These are phyloP conservation scores for Schwanniomyces vanrijiae DNA, from an alignment of 805 yeast genomes.

Conservation along the genomic window DNA sequence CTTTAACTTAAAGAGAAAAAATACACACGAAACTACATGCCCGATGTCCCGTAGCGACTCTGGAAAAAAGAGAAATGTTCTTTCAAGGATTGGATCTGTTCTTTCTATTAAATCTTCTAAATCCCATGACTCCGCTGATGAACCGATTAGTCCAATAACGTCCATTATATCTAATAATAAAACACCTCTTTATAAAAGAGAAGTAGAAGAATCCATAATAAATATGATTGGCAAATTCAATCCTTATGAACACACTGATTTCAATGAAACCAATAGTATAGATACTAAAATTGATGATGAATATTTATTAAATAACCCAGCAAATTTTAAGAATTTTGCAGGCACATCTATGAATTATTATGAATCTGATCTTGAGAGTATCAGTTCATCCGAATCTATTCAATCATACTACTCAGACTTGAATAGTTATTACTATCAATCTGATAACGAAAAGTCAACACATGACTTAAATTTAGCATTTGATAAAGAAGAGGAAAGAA, in stretches of 20 bases:
- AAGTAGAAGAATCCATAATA: background rate
- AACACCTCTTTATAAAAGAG: background rate
- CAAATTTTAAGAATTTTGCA: slow-evolving; percentile 22
- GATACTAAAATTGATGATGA: slow-evolving; percentile 26
- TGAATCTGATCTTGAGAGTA: slow-evolving; percentile 18
- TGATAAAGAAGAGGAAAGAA: slow-evolving; percentile 35
- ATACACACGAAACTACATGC: background rate
- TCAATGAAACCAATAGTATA: background rate
- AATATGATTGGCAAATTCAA: too few species aligned
- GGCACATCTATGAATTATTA: slow-evolving; percentile 16
- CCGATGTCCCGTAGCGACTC: background rate
- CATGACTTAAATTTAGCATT: slow-evolving; percentile 9
- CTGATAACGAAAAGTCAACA: slow-evolving; percentile 14
- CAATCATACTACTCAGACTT: slow-evolving; percentile 16
- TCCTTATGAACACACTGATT: background rate
- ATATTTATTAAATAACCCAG: slow-evolving; percentile 22
- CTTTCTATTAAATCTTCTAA: slow-evolving; percentile 9
- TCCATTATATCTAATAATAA: background rate
- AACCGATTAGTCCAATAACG: background rate
- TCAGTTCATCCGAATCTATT: slow-evolving; percentile 22
- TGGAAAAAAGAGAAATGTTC: slow-evolving; percentile 2
- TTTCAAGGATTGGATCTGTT: slow-evolving; percentile 10
- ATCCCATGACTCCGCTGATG: background rate
- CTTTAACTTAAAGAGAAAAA: background rate
- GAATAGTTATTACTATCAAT: slow-evolving; percentile 10